Evolutionary conservation across 225 moss, liverwort and hornwort genomes (phyloP).

Genomic region (Sphagnum tenellum): DNA sequence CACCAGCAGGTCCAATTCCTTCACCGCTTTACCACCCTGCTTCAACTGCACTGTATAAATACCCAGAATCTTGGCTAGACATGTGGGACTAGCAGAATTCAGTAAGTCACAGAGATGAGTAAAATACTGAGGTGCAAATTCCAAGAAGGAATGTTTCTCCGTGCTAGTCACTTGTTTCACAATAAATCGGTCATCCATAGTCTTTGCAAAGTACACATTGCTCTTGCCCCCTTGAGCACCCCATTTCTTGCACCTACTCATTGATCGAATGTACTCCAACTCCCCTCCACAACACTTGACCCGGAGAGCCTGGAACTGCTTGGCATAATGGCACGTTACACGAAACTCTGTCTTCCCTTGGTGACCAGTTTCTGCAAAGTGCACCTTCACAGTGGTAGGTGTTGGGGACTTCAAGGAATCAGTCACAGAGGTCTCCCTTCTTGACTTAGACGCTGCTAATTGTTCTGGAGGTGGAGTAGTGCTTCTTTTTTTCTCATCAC

Average conservation of each 20-base stretch:
- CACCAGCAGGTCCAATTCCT: conserved; percentile 51
- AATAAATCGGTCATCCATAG: conserved; percentile 60
- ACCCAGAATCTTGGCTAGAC: conserved; percentile 51
- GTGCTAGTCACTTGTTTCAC: conserved; percentile 59
- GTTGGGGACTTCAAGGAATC: conserved; percentile 24
- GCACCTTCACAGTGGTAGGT: conserved; percentile 36
- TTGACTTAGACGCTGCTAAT: conserved; percentile 20
- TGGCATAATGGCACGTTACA: conserved; percentile 38
- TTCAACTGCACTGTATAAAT: conserved; percentile 40
- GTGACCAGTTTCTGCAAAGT: conserved; percentile 21
- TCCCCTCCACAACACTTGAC: conserved; percentile 44
- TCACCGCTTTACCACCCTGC: conserved; percentile 39
- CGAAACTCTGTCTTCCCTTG: conserved; percentile 36
- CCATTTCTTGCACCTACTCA: conserved; percentile 58
- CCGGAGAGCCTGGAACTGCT: conserved; percentile 49
- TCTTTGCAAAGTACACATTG: conserved; percentile 58
- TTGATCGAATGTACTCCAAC: conserved; percentile 32
- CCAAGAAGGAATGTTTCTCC: conserved; percentile 55
- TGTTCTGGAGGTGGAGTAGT: conserved; percentile 33
- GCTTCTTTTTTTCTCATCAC: conserved; percentile 26
- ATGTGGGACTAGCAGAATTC: conserved; percentile 55
- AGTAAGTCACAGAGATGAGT: conserved; percentile 36
- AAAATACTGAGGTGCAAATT: conserved; percentile 59
- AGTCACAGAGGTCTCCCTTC: conserved; percentile 13
- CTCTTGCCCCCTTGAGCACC: conserved; percentile 58